Conservation (phyloP, 2,329 filamentous ascomycete species). For the Cyanodermella asteris region DNA sequence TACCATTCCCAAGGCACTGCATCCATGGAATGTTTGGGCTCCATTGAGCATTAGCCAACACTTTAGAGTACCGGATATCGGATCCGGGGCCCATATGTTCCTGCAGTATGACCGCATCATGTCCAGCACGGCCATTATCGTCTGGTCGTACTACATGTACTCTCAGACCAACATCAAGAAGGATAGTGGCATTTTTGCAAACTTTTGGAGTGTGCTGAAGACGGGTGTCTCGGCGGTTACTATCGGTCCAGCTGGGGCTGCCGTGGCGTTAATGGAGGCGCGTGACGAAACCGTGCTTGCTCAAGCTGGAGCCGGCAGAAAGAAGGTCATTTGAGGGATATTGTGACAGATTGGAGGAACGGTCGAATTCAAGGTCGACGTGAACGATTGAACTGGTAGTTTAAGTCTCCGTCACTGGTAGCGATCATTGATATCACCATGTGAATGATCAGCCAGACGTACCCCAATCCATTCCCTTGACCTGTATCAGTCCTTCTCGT, state of each 20-base stretch:
- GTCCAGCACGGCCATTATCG: conserved; percentile 19
- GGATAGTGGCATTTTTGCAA: conserved; percentile 12
- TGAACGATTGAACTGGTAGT: too few species aligned
- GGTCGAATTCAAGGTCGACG: too few species aligned
- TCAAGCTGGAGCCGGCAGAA: conserved; percentile 14
- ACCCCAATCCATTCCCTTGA: too few species aligned
- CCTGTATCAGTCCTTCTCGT: too few species aligned
- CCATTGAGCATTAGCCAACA: conserved; percentile 14
- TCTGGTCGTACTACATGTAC: conserved; percentile 24
- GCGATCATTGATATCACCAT: too few species aligned
- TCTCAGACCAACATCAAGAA: conserved; percentile 12
- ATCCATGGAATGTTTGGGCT: conserved; percentile 18
- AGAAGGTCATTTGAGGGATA: too few species aligned
- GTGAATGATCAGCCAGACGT: too few species aligned
- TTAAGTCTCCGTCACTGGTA: too few species aligned
- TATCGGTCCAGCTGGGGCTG: conserved; percentile 22
- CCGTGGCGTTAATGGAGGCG: conserved; percentile 26
- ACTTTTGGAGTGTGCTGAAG: conserved; percentile 13
- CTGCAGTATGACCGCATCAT: conserved; percentile 28
- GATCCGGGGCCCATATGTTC: conserved; percentile 22
- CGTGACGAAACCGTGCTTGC: conserved; percentile 23
- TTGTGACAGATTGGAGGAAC: too few species aligned
- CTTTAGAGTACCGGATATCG: conserved; percentile 14
- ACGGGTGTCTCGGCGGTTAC: conserved; percentile 15
- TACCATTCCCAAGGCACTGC: conserved; percentile 14